Evolutionary conservation across 148 eudicot species (phyloP), one percentile per base, ranked within the genome.

Genomic region (Fagopyrum esculentum): DNA sequence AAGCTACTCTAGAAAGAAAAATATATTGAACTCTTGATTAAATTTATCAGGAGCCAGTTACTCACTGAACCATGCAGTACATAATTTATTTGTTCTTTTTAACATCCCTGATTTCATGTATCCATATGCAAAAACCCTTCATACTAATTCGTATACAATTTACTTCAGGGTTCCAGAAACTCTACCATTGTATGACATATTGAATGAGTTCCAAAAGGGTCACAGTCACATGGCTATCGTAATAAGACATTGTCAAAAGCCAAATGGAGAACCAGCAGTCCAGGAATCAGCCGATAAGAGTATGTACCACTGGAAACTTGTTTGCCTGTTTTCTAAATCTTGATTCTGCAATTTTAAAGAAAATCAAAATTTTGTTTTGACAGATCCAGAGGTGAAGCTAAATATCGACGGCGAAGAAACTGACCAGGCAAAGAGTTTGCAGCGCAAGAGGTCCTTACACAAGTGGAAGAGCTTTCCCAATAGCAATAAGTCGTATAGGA

Each of bases 211-310:
- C 76, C 98, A 93, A 82, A 93, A 93, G 78, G 97, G 98, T 72
- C 98, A 88, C 78, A 93, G 98, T 82, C 98, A 93, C 85, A 93
- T 93, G 87, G 98, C 98, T 71, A 93, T 91, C 73, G 98, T 93
- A 46, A 83, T 89, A 71, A 85, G 92, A 77, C 90, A 88, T 17
- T 74, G 74, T 69, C 74, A 76, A 69, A 87, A 88, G 78, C 69
- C 68, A 9, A 81, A 22, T 76, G 77, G 74, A 69, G 78, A 73
- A 46, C 63, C 77, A 78, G 81, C 73, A 60, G 75, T 71, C 72
- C 83, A 78, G 78, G 78, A 61, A 74, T 76, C 68, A 26, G 1
- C 82, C 40, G 79, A 78, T 12, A 35, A 35, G 2, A 76, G 97
- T 92, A 85, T 76, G 85, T 73, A 72, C 30, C 59, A 72, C 22